Conservation (phyloP, 148 eudicot genomes). For the Polygonum maritimum region DNA sequence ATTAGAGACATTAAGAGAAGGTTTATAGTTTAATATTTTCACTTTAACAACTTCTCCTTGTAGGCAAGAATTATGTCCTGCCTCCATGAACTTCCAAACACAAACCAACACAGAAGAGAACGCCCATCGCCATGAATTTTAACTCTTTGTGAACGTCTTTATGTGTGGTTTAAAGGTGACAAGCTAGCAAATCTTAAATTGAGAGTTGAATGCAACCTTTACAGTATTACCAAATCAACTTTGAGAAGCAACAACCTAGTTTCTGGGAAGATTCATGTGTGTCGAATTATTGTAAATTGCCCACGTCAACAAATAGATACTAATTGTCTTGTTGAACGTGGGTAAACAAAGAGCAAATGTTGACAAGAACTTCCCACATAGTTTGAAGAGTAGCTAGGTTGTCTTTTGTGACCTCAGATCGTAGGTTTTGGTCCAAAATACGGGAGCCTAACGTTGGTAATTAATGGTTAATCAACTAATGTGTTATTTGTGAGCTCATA, state of each 20-base stretch:
- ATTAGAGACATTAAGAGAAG: not conserved
- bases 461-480: too few species aligned
- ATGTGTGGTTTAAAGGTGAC: not conserved
- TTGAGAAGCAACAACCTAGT: not conserved
- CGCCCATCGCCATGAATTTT: not conserved
- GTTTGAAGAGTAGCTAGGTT: not conserved
- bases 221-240: not conserved
- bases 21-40: not conserved
- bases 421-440: too few species aligned
- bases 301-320: conserved; percentile 1
- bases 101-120: not conserved
- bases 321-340: not conserved
- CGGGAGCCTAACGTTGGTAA: too few species aligned
- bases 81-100: not conserved
- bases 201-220: conserved; percentile 1
- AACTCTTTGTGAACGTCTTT: not conserved
- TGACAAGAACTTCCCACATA: not conserved
- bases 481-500: too few species aligned
- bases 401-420: not conserved
- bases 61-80: not conserved
- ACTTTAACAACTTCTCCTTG: not conserved
- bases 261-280: not conserved
- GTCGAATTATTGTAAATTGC: not conserved
- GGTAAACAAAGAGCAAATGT: not conserved
- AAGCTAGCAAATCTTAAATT: not conserved